phyloP scores from a whole-genome alignment of 192 early-diverging fungal species.

The Entomortierella chlamydospora region DNA sequence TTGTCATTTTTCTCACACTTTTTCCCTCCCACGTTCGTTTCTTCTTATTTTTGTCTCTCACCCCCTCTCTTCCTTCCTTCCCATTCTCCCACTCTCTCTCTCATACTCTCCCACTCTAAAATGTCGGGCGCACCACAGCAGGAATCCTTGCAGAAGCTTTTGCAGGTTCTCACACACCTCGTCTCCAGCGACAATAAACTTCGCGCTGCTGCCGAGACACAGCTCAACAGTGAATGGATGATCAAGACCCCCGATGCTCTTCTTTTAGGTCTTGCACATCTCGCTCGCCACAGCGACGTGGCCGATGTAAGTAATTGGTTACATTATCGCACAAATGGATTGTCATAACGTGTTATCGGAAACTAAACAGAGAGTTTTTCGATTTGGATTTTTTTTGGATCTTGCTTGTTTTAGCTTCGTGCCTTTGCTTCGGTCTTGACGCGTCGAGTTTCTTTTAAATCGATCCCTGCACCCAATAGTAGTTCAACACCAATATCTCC shows the following conservation, averaged over 20 bases:
- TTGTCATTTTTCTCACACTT: neutral
- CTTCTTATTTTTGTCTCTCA: neutral
- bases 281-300: constrained; percentile 49
- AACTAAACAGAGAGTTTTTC: neutral
- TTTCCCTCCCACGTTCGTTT: neutral
- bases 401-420: constrained; percentile 56
- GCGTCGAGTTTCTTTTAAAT: constrained; percentile 67
- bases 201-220: constrained; percentile 60
- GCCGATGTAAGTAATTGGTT: constrained; percentile 36
- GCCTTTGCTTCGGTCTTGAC: constrained; percentile 63
- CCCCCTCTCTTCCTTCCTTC: neutral
- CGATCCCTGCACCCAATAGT: neutral
- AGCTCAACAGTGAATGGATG: constrained; percentile 68
- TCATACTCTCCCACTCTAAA: neutral
- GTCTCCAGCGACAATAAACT: constrained; percentile 61
- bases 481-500: neutral
- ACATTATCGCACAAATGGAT: too few relatives aligned
- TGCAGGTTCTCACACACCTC: constrained; percentile 58
- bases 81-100: neutral
- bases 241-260: constrained; percentile 60
- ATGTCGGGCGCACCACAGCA: neutral
- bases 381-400: neutral
- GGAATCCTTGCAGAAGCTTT: constrained; percentile 48
- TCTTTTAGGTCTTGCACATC: constrained; percentile 59
- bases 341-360: neutral